These are phyloP conservation scores for Leptographium radiaticola DNA, from an alignment of 2,329 filamentous ascomycete species.

Conservation along the genomic window DNA sequence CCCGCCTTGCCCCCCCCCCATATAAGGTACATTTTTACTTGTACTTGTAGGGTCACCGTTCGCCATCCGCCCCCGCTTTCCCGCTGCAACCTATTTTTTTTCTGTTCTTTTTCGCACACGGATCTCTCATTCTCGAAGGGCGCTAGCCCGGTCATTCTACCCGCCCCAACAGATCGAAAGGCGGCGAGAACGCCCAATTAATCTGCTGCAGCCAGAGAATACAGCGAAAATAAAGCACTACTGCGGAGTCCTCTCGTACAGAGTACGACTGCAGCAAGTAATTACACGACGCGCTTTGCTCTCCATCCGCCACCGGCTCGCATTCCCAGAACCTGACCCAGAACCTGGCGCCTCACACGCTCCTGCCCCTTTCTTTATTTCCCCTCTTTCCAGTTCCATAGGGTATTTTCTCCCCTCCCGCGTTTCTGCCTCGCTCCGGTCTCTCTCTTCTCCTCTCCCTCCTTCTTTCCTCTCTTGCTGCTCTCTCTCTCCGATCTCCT, in stretches of 20 bases:
- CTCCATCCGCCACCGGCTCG: not conserved
- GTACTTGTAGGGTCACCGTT: not conserved
- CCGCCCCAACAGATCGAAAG: not conserved
- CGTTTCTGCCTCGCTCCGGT: not conserved
- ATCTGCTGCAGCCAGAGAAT: not conserved
- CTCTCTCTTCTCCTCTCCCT: not conserved
- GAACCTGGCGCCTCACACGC: not conserved
- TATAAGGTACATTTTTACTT: not conserved
- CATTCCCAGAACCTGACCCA: not conserved
- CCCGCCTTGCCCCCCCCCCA: not conserved
- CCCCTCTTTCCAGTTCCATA: not conserved
- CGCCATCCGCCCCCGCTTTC: conserved; percentile 4
- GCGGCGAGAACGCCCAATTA: not conserved
- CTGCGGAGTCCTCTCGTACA: not conserved
- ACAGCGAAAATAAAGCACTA: not conserved
- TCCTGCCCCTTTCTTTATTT: not conserved
- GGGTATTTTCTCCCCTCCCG: not conserved
- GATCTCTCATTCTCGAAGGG: not conserved
- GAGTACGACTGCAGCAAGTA: not conserved
- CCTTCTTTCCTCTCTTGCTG: not conserved
- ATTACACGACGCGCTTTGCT: not conserved
- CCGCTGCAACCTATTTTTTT: not conserved
- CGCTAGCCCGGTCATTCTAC: not conserved
- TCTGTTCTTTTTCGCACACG: not conserved
- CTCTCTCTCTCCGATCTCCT: too few relatives aligned